Evolutionary conservation across 139 green algal genomes (phyloP).

Genomic region (Micractinium sp.): DNA sequence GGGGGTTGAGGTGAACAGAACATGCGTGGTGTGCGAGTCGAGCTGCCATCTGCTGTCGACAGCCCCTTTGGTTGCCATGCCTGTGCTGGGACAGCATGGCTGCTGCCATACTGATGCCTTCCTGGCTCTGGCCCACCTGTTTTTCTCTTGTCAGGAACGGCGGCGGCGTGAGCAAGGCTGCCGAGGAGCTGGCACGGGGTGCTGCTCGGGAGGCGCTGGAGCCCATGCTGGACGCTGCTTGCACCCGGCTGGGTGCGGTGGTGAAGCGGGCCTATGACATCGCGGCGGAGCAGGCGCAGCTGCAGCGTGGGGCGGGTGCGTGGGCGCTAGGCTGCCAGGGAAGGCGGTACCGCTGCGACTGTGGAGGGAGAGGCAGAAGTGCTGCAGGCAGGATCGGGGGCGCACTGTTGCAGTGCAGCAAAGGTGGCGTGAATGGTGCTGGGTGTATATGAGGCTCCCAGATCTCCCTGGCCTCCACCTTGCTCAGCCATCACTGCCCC

Average conservation of each 20-base stretch:
- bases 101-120: too few relatives aligned
- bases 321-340: neutral
- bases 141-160: conserved; percentile 35
- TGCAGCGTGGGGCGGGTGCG: conserved; percentile 19
- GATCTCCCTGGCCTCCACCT: too few relatives aligned
- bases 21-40: too few relatives aligned
- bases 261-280: conserved; percentile 77
- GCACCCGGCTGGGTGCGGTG: conserved; percentile 74
- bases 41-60: too few relatives aligned
- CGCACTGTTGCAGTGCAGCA: too few relatives aligned
- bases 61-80: too few relatives aligned
- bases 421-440: too few relatives aligned
- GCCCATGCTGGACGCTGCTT: conserved; percentile 85
- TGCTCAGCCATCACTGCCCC: neutral
- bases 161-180: conserved; percentile 61
- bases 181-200: conserved; percentile 82
- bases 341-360: neutral
- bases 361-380: neutral
- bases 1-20: too few relatives aligned
- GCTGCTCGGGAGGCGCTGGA: conserved; percentile 73
- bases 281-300: conserved; percentile 59
- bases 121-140: neutral
- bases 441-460: too few relatives aligned
- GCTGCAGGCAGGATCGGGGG: neutral
- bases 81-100: too few relatives aligned